Percentiles rank a stretch among this genome's conserved stretches.
These are phyloP conservation scores for Nymphaea colorata DNA, from an alignment of 164 flowering plant species.

Conservation along the genomic window DNA sequence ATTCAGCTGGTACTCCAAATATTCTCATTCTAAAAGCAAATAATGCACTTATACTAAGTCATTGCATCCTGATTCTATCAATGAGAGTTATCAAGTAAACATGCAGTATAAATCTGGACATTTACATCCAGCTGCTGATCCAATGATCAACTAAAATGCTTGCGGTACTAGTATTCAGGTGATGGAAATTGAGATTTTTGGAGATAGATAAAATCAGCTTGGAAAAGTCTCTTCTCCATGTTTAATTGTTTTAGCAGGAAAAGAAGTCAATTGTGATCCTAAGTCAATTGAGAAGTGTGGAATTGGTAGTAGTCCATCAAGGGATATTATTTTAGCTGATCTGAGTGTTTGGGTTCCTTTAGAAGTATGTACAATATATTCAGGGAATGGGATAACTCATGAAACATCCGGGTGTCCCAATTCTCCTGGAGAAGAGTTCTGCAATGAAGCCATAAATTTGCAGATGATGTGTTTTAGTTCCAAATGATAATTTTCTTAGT, in stretches of 20 bases:
- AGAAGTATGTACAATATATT: constrained; percentile 61
- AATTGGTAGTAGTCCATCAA: constrained; percentile 34
- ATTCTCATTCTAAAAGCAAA: too few species aligned
- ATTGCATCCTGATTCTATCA: too few species aligned
- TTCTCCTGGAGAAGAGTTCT: constrained; percentile 94
- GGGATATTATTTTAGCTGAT: constrained; percentile 27
- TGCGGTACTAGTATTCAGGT: too few species aligned
- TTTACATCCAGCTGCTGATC: too few species aligned
- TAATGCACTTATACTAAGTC: too few species aligned
- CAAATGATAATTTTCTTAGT: constrained; percentile 14
- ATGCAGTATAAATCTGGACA: too few species aligned
- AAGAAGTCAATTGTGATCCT: constrained; percentile 11
- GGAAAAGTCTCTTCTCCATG: too few species aligned
- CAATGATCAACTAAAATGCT: too few species aligned
- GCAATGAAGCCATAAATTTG: constrained; percentile 90
- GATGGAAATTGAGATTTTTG: too few species aligned
- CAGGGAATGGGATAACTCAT: constrained; percentile 51
- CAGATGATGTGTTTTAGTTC: constrained; percentile 51
- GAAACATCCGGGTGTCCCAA: constrained; percentile 27
- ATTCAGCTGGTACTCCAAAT: too few species aligned
- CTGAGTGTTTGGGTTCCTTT: constrained; percentile 79
- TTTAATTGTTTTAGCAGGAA: constrained; percentile 5
- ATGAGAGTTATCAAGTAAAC: too few species aligned
- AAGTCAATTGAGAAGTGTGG: constrained; percentile 7
- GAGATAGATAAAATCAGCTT: too few species aligned